A percentile compares a stretch with the other conserved stretches of the same genome.
Evolutionary conservation across 2,329 filamentous ascomycete genomes (phyloP).

Genomic region (Gaeumannomyces tritici): DNA sequence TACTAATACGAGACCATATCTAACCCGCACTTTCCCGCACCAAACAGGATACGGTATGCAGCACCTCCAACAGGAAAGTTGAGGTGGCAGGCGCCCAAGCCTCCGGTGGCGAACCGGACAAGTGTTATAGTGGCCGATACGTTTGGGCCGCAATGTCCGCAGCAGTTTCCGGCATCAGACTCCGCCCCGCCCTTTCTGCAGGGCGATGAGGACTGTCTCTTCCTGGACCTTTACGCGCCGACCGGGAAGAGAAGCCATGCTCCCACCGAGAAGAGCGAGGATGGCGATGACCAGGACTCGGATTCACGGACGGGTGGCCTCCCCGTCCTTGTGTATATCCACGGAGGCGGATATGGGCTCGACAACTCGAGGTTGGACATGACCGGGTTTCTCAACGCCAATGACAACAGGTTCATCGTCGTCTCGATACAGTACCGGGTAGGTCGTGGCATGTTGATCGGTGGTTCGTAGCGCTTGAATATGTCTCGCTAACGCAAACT

Average conservation of each 20-base stretch:
- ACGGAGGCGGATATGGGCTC: constrained; percentile 19
- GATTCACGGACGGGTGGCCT: constrained; percentile 12
- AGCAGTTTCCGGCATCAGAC: neutral
- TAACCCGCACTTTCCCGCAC: neutral
- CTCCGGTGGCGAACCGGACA: constrained; percentile 4
- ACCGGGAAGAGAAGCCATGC: constrained; percentile 5
- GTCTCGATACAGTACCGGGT: constrained; percentile 19
- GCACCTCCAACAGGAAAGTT: constrained; percentile 7
- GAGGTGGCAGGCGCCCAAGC: constrained; percentile 8
- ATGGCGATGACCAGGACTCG: constrained; percentile 18
- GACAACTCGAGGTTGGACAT: constrained; percentile 12
- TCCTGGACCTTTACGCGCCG: constrained; percentile 34
- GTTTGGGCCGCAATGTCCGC: constrained; percentile 1
- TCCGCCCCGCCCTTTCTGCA: neutral
- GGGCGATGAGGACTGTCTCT: constrained; percentile 29
- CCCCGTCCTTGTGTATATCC: constrained; percentile 44
- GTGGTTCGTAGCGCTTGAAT: neutral
- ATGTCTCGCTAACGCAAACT: neutral
- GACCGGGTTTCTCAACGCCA: constrained; percentile 12
- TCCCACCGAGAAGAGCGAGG: constrained; percentile 21
- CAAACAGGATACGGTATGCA: constrained; percentile 9
- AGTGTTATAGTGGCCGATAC: neutral
- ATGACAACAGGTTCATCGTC: constrained; percentile 14
- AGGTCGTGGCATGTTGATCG: neutral
- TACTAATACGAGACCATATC: neutral